Evolutionary conservation across 805 yeast genomes (phyloP), one percentile per base, ranked within the genome.

Genomic region (Kuraishia capsulata): DNA sequence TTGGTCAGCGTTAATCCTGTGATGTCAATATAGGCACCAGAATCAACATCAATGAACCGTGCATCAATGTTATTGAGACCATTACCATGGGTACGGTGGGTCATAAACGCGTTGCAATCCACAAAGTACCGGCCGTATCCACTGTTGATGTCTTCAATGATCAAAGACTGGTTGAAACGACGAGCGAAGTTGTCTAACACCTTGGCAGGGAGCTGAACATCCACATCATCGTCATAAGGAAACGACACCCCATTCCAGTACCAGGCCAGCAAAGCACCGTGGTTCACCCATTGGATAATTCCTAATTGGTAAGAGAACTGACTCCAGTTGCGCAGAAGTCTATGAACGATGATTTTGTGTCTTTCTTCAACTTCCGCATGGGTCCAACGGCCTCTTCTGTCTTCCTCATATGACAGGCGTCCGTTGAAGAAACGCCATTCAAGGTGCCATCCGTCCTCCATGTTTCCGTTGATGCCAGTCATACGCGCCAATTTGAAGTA

Each of bases 201-300:
- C 17, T 14, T 28, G 17, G 31, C 31, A 8, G 31, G 31, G 17
- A 28, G 13, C 17, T 28, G 31, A 6, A 28, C 31, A 13, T 28
- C 31, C 9, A 28, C 17, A 13, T 28, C 31, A 28, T 28, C 31
- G 17, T 28, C 31, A 17, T 28, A 28, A 5, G 31, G 31, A 14
- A 28, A 28, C 13, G 31, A 11, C 17, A 28, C 41, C 0, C 81
- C 81, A 48, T 73, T 73, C 71, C 79, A 76, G 43, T 71, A 59
- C 69, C 79, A 74, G 8, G 78, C 71, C 20, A 75, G 61, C 30
- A 76, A 56, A 2, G 80, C 54, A 1, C 83, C 83, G 49, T 76
- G 83, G 1, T 78, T 78, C 5, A 76, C 53, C 82, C 80, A 75
- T 3, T 78, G 62, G 3, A 62, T 52, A 4, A 73, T 40, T 1